Evolutionary conservation across 2,329 filamentous ascomycete genomes (phyloP).

Genomic region (Simplicillium sp.): DNA sequence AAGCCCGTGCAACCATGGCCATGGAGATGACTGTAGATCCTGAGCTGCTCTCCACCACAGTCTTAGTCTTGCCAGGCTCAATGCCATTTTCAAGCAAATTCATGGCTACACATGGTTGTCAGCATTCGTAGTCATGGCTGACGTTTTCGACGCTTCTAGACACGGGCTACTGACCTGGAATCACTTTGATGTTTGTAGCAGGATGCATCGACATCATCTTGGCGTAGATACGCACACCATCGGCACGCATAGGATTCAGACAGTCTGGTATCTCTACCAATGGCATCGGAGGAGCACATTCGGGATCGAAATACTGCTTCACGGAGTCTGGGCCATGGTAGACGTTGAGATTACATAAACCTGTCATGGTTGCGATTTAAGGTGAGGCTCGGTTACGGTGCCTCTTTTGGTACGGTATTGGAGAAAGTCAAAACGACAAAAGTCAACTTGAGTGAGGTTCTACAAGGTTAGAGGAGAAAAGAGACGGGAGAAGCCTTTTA

Average conservation of each 20-base stretch:
- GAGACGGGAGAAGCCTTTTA: too few species aligned
- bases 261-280: constrained; percentile 48
- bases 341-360: constrained; percentile 30
- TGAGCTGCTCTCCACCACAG: constrained; percentile 50
- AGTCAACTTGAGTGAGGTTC: too few species aligned
- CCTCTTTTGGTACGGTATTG: too few species aligned
- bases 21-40: constrained; percentile 54
- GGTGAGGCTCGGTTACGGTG: too few species aligned
- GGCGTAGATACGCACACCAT: constrained; percentile 53
- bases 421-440: too few species aligned
- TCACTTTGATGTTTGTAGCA: constrained; percentile 52
- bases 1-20: constrained; percentile 24
- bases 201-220: constrained; percentile 56
- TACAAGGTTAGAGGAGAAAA: too few species aligned
- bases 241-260: constrained; percentile 44
- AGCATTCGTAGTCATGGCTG: constrained; percentile 3
- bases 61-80: constrained; percentile 34
- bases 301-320: constrained; percentile 49
- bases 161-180: constrained; percentile 34
- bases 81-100: constrained; percentile 40
- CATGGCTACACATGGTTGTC: constrained; percentile 13
- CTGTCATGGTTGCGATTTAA: too few species aligned
- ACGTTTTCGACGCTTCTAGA: too few species aligned
- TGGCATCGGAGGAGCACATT: constrained; percentile 44
- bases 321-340: constrained; percentile 46